Conservation (phyloP, 805 yeast genomes). For the Nakazawaea holstii region DNA sequence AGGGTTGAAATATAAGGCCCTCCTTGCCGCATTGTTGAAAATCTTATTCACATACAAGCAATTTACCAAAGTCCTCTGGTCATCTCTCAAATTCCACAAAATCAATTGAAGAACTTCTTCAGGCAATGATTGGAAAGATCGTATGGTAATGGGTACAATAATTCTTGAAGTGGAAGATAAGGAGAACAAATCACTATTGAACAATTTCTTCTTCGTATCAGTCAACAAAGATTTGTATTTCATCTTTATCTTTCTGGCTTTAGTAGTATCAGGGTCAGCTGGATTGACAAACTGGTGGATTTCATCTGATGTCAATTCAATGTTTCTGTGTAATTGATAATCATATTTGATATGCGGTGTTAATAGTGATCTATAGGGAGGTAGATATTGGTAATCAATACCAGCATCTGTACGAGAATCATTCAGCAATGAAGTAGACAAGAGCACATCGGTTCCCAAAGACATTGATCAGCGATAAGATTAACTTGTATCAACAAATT, state of each 20-base stretch:
- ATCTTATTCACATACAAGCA: constrained; percentile 46
- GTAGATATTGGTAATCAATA: constrained; percentile 26
- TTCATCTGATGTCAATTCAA: constrained; percentile 10
- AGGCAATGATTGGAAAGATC: constrained; percentile 31
- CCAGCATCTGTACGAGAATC: not conserved
- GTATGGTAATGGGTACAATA: not conserved
- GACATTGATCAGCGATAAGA: no score
- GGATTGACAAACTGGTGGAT: constrained; percentile 14
- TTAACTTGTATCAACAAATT: no score
- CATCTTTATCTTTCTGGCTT: constrained; percentile 29
- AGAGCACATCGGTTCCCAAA: not conserved
- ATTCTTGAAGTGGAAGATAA: constrained; percentile 19
- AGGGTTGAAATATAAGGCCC: constrained; percentile 49
- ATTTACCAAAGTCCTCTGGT: constrained; percentile 34
- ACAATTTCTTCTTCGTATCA: constrained; percentile 21
- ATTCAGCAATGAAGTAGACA: no score
- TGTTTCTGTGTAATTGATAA: constrained; percentile 29
- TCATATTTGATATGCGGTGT: constrained; percentile 46
- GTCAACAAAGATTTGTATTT: constrained; percentile 41
- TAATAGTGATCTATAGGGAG: constrained; percentile 48
- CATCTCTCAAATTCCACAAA: constrained; percentile 27
- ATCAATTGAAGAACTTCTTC: constrained; percentile 35
- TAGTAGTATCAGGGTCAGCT: not conserved
- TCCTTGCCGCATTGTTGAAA: constrained; percentile 47
- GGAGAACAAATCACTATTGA: constrained; percentile 38